Evolutionary conservation across 352 stramenopile species (phyloP), one percentile per base, ranked within the genome.

Genomic region (Phytopythium litorale): DNA sequence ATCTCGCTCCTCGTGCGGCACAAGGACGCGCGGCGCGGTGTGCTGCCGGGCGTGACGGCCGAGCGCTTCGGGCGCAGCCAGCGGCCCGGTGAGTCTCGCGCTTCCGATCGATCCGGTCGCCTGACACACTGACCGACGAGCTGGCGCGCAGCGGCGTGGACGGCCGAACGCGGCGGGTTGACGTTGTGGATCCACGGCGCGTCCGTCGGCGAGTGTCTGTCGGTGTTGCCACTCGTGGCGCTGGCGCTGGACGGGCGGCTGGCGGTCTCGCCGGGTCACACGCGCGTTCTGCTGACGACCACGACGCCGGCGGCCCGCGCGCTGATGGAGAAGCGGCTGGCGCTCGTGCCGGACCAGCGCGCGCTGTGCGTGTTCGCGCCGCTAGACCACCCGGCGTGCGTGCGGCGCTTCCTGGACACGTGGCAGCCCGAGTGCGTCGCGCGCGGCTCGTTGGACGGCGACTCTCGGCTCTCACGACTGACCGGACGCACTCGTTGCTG

Each of bases 171-270:
- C 46, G 37, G 56, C 1, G 63, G 19, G 12, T 74, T 79, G n/a
- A 84, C 71, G 9, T 43, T 88, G 19, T 92, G 84, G 84, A 86
- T 92, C 66, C 84, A 92, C 55, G 79, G 79, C 18, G 84, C 84
- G 13, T 92, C 84, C 0, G 79, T 91, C 30, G 84, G 84, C 12
- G 84, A 92, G 64, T 90, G 79, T 58, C 62, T 92, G 33, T 90
- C 79, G 8, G 81, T 70, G 42, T 64, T 92, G 25, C 81, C 84
- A 8, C 52, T 92, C 23, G 73, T 92, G 60, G 71, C 87, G 35
- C 68, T 86, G 50, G 67, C 74, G 28, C 60, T 88, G 42, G 68
- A 54, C 7, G 53, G 60, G 18, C 51, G 60, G 51, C 33, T 74
- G 11, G 25, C 62, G 11, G 58, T 38, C 11, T 30, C 50, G 19